These are phyloP conservation scores for Pyrrhoderma lamaoense DNA, from an alignment of 1,284 basidiomycete genomes.

Conservation along the genomic window DNA sequence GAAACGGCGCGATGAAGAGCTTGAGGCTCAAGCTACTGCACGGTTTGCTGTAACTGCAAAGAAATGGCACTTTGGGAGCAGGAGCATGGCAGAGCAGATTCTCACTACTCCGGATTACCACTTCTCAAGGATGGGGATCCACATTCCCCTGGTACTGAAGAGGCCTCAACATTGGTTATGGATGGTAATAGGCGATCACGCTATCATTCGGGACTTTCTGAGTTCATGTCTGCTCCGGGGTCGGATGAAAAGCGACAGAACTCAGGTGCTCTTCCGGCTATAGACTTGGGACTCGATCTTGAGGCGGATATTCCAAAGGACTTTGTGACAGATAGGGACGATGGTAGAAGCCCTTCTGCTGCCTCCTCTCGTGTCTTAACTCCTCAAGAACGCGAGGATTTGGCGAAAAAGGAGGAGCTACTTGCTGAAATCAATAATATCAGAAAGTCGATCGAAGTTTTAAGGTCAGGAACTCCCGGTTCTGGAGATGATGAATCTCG, in stretches of 20 bases:
- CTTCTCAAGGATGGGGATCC: conserved; percentile 55
- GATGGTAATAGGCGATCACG: conserved; percentile 47
- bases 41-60: conserved; percentile 59
- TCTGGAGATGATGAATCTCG: conserved; percentile 39
- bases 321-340: conserved; percentile 41
- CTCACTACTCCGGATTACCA: conserved; percentile 46
- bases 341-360: background rate
- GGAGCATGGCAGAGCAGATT: conserved; percentile 61
- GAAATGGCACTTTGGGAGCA: conserved; percentile 86
- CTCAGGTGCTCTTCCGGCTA: conserved; percentile 54
- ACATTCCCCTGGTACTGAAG: conserved; percentile 43
- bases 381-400: conserved; percentile 44
- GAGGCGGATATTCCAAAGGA: conserved; percentile 63
- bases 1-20: conserved; percentile 64
- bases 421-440: conserved; percentile 71
- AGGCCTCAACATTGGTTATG: conserved; percentile 42
- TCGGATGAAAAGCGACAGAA: conserved; percentile 50
- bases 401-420: conserved; percentile 61
- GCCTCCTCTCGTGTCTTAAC: conserved; percentile 28
- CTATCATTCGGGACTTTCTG: conserved; percentile 59
- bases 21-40: conserved; percentile 69
- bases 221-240: conserved; percentile 56
- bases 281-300: conserved; percentile 68
- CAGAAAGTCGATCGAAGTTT: conserved; percentile 64
- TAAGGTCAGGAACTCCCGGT: conserved; percentile 60